Base-by-base conservation (phyloP, 176 grass and related monocot species). In the Zea mays region DNA sequence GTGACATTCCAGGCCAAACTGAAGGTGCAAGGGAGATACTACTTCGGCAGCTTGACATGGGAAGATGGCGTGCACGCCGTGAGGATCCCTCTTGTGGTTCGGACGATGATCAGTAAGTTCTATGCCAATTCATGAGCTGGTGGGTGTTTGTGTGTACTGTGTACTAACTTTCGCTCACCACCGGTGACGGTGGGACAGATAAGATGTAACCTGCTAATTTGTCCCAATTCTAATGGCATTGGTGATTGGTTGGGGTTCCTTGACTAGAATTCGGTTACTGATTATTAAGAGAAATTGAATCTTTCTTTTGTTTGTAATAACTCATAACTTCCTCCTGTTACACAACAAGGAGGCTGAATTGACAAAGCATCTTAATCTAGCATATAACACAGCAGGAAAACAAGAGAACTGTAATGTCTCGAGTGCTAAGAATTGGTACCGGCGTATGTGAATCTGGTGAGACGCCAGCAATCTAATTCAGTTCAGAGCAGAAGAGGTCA, bases 11-110 rank as follows among this genome's bases (percentile, higher is more conserved):
- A 79, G 71, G 54, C 90, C 5, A 90, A 76, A 36, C 67, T 95
- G 70, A 88, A 86, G 69, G 80, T 99, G 42, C 87, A 94, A 62
- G 92, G 92, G 37, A 83, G 96, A 38, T 99, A 95, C 72, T 74
- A 78, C 58, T 99, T 99, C 15, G 96, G 96, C 10, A 92, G 87
- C 89, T 75, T 99, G 44, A 90, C 88, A 43, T 99, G 92, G 92
- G 83, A 95, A 43, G 92, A 98, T 15, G 85, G 89, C 16, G 35
- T 81, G 37, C 92, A 90, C 73, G 68, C 34, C 0, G 96, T 95
- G 81, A 90, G 88, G 74, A 95, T 92, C 16, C 96, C 96, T 16
- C 65, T 99, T 41, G 87, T 79, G 5, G 87, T 92, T 79, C 72
- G 96, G 74, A 85, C 81, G 6, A 35, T 95, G 55, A 81, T 89